Evolutionary conservation across 768 basidiomycete genomes (phyloP), one percentile per base, ranked within the genome.

Genomic region (Hericium alpestre): DNA sequence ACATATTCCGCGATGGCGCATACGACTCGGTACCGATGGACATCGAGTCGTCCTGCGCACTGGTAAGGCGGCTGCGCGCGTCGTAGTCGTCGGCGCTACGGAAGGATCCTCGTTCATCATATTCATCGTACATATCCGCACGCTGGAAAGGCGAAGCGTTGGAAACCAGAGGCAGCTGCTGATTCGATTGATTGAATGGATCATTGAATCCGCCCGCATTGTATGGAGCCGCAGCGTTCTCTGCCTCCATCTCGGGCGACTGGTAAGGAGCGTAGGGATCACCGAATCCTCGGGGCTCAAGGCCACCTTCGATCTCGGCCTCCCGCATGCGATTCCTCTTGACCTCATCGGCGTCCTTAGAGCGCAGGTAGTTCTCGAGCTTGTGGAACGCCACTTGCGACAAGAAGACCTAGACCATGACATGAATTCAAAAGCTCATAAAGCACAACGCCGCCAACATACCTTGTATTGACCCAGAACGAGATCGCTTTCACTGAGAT

Each of bases 1-100:
- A 96, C 94, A 96, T 97, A 64, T 96, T 96, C 37, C 91, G 74
- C 0, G 90, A 93, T 0, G 94, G 94, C 0, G 93, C 94, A 64
- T 96, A 97, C 0, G 88, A 89, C 66, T 96, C 93, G 3, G 90
- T 90, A 3, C 93, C 93, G 62, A 88, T 87, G 0, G 90, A 92
- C 49, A 76, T 76, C 0, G 84, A 79, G 47, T 93, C 90, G 58
- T 89, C 89, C 27, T 84, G 80, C 59, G 87, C 80, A 55, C 83
- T 86, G 0, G 89, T 90, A 54, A 87, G 79, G 54, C 85, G 78
- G 64, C 86, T 92, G 7, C 84, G 82, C 8, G 81, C 83, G 63
- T 93, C 92, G 59, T 80, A 90, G 56, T 92, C 91, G 48, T 90
- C 87, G n/a, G 43, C 43, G 37, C 80, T 83, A 12, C 79, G 79